Percentiles rank a stretch among this genome's conserved stretches.
Evolutionary conservation across 2,329 filamentous ascomycete species (phyloP).

Genomic region (Penicillium polonicum): DNA sequence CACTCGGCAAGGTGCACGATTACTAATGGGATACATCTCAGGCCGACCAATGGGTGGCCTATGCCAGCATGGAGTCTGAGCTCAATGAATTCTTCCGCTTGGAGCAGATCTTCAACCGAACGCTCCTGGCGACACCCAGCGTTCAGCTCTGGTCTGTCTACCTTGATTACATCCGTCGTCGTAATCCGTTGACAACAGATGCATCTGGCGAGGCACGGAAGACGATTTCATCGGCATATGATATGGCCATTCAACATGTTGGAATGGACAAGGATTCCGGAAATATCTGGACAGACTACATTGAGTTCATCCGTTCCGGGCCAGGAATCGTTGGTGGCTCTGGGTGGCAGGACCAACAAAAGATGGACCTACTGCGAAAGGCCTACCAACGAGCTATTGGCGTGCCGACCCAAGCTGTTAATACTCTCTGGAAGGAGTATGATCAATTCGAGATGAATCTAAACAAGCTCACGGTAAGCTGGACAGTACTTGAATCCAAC

Average conservation of each 20-base stretch:
- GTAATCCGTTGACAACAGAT: constrained; percentile 83
- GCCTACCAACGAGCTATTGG: constrained; percentile 88
- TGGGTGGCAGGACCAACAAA: constrained; percentile 95
- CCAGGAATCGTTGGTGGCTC: constrained; percentile 82
- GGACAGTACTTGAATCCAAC: background rate
- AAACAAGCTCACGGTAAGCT: constrained; percentile 79
- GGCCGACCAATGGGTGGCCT: constrained; percentile 90
- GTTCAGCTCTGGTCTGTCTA: constrained; percentile 90
- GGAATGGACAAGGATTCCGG: constrained; percentile 90
- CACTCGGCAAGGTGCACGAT: background rate
- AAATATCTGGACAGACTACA: constrained; percentile 88
- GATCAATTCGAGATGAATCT: constrained; percentile 92
- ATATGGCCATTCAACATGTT: constrained; percentile 85
- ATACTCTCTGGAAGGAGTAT: constrained; percentile 93
- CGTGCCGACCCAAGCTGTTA: constrained; percentile 79
- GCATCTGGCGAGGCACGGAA: constrained; percentile 70
- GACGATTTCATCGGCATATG: constrained; percentile 81
- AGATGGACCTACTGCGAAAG: constrained; percentile 91
- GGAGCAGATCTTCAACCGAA: constrained; percentile 79
- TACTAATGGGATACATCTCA: constrained; percentile 47
- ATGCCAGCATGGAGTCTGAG: constrained; percentile 84
- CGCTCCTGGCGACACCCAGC: constrained; percentile 74
- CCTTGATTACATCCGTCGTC: constrained; percentile 88
- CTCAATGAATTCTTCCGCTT: constrained; percentile 77
- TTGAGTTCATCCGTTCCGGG: constrained; percentile 85